Base-by-base conservation (phyloP, 1,284 basidiomycete genomes). In the Cutaneotrichosporon arboriforme region DNA sequence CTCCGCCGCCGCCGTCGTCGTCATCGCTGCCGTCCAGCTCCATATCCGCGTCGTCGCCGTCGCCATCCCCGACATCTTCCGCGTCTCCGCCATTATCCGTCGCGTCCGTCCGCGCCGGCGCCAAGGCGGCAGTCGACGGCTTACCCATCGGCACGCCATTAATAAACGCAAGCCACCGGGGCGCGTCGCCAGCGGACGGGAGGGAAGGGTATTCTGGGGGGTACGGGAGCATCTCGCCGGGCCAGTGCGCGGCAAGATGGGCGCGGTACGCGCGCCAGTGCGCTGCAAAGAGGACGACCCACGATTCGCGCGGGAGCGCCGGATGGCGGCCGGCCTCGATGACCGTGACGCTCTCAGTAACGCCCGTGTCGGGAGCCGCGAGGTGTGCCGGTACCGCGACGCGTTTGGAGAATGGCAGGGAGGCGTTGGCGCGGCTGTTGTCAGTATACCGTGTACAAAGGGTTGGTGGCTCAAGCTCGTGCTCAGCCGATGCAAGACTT, bases 231-330 rank as follows among this genome's bases (percentile, higher is more conserved):
- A 9, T 40, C 8, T 49, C 35, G 2, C 46, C 37, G 1, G 59
- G 57, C 48, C 60, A 54, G 46, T 44, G 43, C n/a, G 31, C 22
- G 21, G 49, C 58, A 20, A 60, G 15, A 38, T 41, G 31, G 10
- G 39, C 31, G 23, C 39, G 41, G 49, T 59, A 59, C 17, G 57
- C 58, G 13, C 40, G 46, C 45, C 67, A 71, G 57, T 71, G 69
- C 23, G 51, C 52, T 8, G 60, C 62, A 46, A 67, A 68, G 4
- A 61, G 51, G 1, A 57, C 55, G 20, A 55, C 52, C 69, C 69
- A 71, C 9, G 63, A 62, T 26, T 66, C 64, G 13, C 51, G 60
- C 2, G 67, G 69, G 12, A 71, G 51, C 2, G 64, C 66, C 0
- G 55, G 55, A 37, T 60, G 59, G 5, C 59, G 47, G 0, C 18